Evolutionary conservation across 805 yeast genomes (phyloP), one percentile per base, ranked within the genome.

Genomic region (Alloascoidea hylecoeti): DNA sequence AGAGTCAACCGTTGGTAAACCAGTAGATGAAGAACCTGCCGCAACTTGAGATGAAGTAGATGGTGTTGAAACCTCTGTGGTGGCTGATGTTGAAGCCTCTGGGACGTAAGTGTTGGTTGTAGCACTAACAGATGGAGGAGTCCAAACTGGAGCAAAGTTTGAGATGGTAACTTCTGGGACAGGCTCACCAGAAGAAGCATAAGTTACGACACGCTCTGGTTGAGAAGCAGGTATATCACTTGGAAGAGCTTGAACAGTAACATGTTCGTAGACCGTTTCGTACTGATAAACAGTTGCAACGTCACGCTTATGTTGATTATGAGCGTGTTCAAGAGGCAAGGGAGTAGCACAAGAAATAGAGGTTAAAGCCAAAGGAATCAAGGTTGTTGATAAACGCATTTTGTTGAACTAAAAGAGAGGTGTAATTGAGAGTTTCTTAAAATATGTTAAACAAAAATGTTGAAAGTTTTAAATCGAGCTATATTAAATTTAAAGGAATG

Each of bases 281-380:
- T 9, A 9, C 13, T 9, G 13, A n/a, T 23, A 23, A 23, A 23
- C 30, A n/a, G 30, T 23, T n/a, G 9, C 72, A 39, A 56, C 55
- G 39, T 52, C 63, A 43, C 64, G 63, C 51, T 52, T 51, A 56
- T 60, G 65, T 35, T 37, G 49, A 54, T 57, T 57, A 54, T 60
- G 66, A 28, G 44, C 52, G 41, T 55, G 59, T 41, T 63, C 66
- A 39, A 71, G 60, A 42, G 85, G 84, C 39, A 74, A 51, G 38
- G 73, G 51, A 39, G 77, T 71, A 35, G 64, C 56, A 41, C 62
- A 52, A 72, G 50, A 52, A 75, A 68, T 57, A 68, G 66, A 76
- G 70, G n/a, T n/a, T 9, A 23, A 23, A 9, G 30, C n/a, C 13
- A 23, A n/a, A 23, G 30, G 13, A 23, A n/a, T 23, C 9, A 23